Percentiles rank a stretch among this genome's conserved stretches.
phyloP scores from a whole-genome alignment of 257 asterid species.

The Prunella vulgaris region DNA sequence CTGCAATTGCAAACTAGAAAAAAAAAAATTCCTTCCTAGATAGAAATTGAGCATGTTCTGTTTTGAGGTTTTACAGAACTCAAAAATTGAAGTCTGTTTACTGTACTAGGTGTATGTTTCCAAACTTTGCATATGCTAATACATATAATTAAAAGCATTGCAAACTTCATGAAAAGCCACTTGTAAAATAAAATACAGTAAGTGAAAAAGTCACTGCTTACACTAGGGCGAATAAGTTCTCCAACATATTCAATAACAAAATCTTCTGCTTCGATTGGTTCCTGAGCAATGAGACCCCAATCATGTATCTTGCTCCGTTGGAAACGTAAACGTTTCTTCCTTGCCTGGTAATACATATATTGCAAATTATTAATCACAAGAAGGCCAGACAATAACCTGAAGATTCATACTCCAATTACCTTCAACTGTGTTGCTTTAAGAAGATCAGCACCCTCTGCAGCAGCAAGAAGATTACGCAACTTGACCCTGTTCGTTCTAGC shows the following conservation, averaged over 20 bases:
- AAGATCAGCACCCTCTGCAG: slow-evolving; percentile 99
- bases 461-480: slow-evolving; percentile 93
- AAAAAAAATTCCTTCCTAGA: slow-evolving; percentile 4
- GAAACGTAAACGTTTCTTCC: slow-evolving; percentile 86
- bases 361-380: slow-evolving; percentile 9
- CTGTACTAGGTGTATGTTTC: not conserved
- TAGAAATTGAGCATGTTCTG: not conserved
- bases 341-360: slow-evolving; percentile 54
- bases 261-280: slow-evolving; percentile 97
- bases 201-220: slow-evolving; percentile 34
- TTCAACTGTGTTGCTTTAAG: slow-evolving; percentile 89
- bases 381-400: slow-evolving; percentile 4
- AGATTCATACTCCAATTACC: slow-evolving; percentile 44
- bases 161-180: not conserved
- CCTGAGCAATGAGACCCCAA: slow-evolving; percentile 97
- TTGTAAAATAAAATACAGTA: not conserved
- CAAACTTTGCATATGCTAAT: not conserved
- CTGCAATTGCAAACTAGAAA: slow-evolving; percentile 4
- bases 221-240: slow-evolving; percentile 92
- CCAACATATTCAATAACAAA: slow-evolving; percentile 99
- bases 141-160: not conserved
- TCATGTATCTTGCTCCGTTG: slow-evolving; percentile 97
- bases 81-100: not conserved
- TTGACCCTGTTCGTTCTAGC: slow-evolving; percentile 96
- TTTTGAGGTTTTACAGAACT: not conserved